Conservation (phyloP, 495 filamentous ascomycete genomes). For the Neurospora sp. region DNA sequence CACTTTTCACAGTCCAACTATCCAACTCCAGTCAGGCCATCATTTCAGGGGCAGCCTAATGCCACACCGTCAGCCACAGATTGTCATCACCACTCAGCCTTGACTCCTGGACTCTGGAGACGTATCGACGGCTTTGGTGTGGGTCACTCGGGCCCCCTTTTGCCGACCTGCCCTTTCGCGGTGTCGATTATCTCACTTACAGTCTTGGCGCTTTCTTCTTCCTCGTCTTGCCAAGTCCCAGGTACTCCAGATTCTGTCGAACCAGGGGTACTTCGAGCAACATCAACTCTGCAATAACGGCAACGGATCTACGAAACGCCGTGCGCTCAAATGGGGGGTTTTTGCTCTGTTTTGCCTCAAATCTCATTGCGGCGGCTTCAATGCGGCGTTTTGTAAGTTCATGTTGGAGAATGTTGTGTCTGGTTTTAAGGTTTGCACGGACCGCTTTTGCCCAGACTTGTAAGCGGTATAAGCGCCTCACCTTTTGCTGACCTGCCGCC, state of each 20-base stretch:
- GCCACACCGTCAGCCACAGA: neutral
- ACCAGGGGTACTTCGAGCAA: neutral
- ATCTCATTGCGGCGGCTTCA: neutral
- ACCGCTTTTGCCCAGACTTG: neutral
- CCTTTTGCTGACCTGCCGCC: neutral
- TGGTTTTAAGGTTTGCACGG: neutral
- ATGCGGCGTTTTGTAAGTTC: neutral
- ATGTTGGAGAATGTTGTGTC: neutral
- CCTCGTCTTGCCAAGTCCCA: neutral
- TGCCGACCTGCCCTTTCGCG: neutral
- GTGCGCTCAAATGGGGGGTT: neutral
- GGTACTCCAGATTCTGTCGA: neutral
- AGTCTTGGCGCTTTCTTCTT: neutral
- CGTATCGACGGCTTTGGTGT: neutral
- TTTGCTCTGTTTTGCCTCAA: neutral
- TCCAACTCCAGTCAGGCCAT: neutral
- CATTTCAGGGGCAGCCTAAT: neutral
- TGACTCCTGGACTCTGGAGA: neutral
- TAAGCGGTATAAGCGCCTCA: neutral
- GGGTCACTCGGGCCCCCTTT: neutral
- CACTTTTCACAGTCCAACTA: neutral
- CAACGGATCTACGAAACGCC: neutral
- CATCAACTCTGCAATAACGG: neutral
- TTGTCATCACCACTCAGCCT: neutral
- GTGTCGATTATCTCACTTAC: neutral